phyloP scores from a whole-genome alignment of 2,329 filamentous ascomycete genomes.

The Westerdykella aurantiaca region DNA sequence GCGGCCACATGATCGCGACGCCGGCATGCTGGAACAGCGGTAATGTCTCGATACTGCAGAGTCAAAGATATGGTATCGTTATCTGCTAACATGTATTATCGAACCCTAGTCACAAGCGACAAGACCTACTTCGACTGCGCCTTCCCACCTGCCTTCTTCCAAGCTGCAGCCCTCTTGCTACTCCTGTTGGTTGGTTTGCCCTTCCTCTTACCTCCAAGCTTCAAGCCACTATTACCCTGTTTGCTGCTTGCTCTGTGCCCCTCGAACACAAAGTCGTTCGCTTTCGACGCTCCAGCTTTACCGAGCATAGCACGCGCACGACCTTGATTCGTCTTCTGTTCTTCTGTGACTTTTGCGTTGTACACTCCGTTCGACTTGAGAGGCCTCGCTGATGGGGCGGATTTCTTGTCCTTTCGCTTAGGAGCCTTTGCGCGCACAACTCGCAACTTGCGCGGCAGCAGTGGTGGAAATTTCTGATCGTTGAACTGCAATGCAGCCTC shows the following conservation, averaged over 20 bases:
- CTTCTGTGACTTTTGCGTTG: constrained; percentile 63
- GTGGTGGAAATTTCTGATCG: constrained; percentile 86
- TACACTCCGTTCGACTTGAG: constrained; percentile 48
- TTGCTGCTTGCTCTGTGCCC: constrained; percentile 66
- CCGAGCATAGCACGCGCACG: constrained; percentile 70
- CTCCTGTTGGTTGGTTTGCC: constrained; percentile 41
- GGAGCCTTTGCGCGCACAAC: constrained; percentile 77
- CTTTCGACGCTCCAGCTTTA: constrained; percentile 57
- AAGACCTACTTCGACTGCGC: neutral
- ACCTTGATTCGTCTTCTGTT: constrained; percentile 66
- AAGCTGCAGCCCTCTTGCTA: constrained; percentile 41
- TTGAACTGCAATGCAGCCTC: constrained; percentile 85
- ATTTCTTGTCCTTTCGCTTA: constrained; percentile 37
- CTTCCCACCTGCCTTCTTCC: constrained; percentile 39
- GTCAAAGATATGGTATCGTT: too few species aligned
- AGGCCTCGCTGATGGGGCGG: constrained; percentile 3
- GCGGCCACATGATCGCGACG: too few species aligned
- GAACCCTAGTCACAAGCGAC: too few species aligned
- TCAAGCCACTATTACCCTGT: constrained; percentile 58
- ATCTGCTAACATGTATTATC: too few species aligned
- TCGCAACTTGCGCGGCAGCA: constrained; percentile 82
- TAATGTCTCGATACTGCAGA: too few species aligned
- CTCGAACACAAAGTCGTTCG: constrained; percentile 75
- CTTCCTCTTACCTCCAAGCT: constrained; percentile 48
- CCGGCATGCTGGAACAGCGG: too few species aligned